Percentiles rank a stretch among this genome's conserved stretches.
Evolutionary conservation across 768 basidiomycete genomes (phyloP).

Genomic region (Tricholoma hemisulphureum): DNA sequence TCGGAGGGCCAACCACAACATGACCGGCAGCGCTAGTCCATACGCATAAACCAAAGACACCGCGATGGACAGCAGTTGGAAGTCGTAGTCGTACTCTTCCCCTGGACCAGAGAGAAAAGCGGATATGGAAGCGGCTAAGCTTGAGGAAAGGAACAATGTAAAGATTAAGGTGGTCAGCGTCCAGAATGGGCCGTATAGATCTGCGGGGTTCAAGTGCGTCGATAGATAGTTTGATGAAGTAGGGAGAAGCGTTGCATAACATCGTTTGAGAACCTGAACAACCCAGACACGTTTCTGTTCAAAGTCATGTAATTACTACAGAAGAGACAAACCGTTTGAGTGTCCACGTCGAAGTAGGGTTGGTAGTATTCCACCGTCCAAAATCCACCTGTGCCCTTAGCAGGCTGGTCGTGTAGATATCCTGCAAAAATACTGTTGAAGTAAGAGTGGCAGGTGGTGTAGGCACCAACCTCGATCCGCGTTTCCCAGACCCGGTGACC

Average conservation of each 20-base stretch:
- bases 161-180: slow-evolving; percentile 94
- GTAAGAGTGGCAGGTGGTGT: background rate
- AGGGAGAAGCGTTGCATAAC: slow-evolving; percentile 79
- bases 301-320: background rate
- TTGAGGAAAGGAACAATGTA: slow-evolving; percentile 89
- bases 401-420: slow-evolving; percentile 57
- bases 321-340: slow-evolving; percentile 52
- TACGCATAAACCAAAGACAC: slow-evolving; percentile 86
- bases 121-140: slow-evolving; percentile 83
- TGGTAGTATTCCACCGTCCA: slow-evolving; percentile 88
- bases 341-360: slow-evolving; percentile 86
- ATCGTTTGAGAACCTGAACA: slow-evolving; percentile 71
- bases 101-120: slow-evolving; percentile 73
- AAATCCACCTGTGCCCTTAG: slow-evolving; percentile 54
- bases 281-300: background rate
- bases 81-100: slow-evolving; percentile 73
- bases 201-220: slow-evolving; percentile 63
- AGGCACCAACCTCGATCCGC: slow-evolving; percentile 47
- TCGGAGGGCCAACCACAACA: slow-evolving; percentile 81
- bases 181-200: slow-evolving; percentile 96
- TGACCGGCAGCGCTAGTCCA: slow-evolving; percentile 75
- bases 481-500: slow-evolving; percentile 44
- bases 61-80: slow-evolving; percentile 79
- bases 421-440: slow-evolving; percentile 37
- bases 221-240: slow-evolving; percentile 61